Base-by-base conservation (phyloP, 441 rosid species). In the Croton setiger region DNA sequence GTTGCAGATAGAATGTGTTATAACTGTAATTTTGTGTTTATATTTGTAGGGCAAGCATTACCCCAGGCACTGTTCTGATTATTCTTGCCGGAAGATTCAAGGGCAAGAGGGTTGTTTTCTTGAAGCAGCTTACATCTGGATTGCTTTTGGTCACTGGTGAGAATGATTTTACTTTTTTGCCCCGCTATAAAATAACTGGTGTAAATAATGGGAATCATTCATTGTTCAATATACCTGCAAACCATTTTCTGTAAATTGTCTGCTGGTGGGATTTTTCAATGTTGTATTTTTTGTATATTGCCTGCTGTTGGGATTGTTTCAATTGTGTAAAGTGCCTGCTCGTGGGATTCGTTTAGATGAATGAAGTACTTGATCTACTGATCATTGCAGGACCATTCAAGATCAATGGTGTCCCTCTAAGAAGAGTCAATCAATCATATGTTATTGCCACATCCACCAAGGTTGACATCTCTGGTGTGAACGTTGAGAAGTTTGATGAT, bases 91-190 rank as follows among this genome's bases (percentile, higher is more conserved):
- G 98, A 66, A 85, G 93, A 77, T 91, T 89, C 78, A 93, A 86
- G 83, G 98, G 97, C 2, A 91, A 93, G 90, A 89, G 97, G 69
- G 96, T 89, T 77, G 97, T 93, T 61, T 93, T 89, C 70, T 73
- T 93, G 67, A 88, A 91, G 88, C 97, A 93, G 76, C 98, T 90
- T 72, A 1, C 93, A 35, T 90, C 96, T 58, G 98, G 97, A 39
- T 76, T 92, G 84, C 97, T 90, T 72, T 62, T 92, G 35, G 81
- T 90, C 13, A 82, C 97, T 47, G 97, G 98, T 93, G 12, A 72
- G 86, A 20, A n/a, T 51, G 23, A 51, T 51, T 51, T 47, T 5
- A 4, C 14, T 45, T 45, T 4, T 55, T 57, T 14, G n/a, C n/a
- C n/a, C n/a, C n/a, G 0, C 33, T 11, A 1, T 54, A 36, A 21